Base-by-base conservation (phyloP, 768 basidiomycete genomes). In the Suillus paluster region DNA sequence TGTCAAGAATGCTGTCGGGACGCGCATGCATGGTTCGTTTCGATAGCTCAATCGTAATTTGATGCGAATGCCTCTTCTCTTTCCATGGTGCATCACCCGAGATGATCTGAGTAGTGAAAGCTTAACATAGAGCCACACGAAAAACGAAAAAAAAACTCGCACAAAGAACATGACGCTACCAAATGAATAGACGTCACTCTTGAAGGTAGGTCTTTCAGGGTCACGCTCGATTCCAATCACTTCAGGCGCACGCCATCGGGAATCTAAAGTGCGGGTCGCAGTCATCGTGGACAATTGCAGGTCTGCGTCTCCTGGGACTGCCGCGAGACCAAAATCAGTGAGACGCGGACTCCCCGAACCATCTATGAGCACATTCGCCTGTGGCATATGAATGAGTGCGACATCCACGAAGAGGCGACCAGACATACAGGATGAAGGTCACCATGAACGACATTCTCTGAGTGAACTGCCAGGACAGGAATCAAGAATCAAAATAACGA, bases 301-400 rank as follows among this genome's bases (percentile, higher is more conserved):
- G 30, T 53, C 52, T 53, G 12, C 2, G 54, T 79, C 76, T 19
- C 68, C 70, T 19, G 75, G 68, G 50, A 81, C 73, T 36, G 66
- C 78, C 19, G 80, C 80, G 9, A 82, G 66, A 1, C 82, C 83
- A 45, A 84, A 84, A 57, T 82, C 82, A 34, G 76, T 74, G 12
- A 84, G 65, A 9, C 76, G 71, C 0, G 77, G 80, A 25, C 71
- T 75, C 25, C 75, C 64, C 8, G 63, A 48, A 10, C 19, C 41
- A 2, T 60, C 62, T 1, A 70, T n/a, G 4, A 70, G 59, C 1
- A 70, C 61, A 4, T 72, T 68, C 2, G 59, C 68, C 68, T 71
- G 44, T 23, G 15, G 5, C n/a, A 11, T 15, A 8, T 3, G 11
- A 48, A 36, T 14, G 6, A 33, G 14, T 7, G 2, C 9, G 3